phyloP scores from a whole-genome alignment of 805 yeast species.

The Saccharomycopsis capsularis region DNA sequence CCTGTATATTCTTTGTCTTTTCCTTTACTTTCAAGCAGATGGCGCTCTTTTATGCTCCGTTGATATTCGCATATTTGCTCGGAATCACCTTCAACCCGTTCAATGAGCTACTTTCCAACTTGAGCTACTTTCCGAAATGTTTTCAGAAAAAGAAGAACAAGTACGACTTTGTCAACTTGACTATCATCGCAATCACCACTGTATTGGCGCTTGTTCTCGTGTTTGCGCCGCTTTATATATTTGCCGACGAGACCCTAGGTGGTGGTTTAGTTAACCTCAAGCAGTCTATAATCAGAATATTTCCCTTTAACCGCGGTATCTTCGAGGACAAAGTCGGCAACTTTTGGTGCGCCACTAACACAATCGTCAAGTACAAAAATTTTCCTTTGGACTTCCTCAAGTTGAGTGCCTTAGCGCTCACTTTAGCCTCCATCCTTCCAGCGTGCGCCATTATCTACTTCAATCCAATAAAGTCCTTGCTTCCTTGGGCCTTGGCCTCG shows the following conservation, averaged over 20 bases:
- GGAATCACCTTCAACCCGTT: slow-evolving; percentile 22
- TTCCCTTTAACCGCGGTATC: slow-evolving; percentile 88
- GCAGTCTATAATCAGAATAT: slow-evolving; percentile 65
- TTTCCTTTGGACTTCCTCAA: slow-evolving; percentile 57
- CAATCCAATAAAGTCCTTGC: slow-evolving; percentile 38
- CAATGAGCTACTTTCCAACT: slow-evolving; percentile 13
- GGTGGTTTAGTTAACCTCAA: slow-evolving; percentile 26
- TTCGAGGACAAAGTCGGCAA: slow-evolving; percentile 98
- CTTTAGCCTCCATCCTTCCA: slow-evolving; percentile 50
- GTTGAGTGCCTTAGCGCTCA: slow-evolving; percentile 44
- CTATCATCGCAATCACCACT: slow-evolving; percentile 60
- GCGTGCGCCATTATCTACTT: slow-evolving; percentile 44
- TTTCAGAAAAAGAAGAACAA: not conserved
- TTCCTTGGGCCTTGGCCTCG: slow-evolving; percentile 71
- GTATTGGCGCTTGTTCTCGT: slow-evolving; percentile 42
- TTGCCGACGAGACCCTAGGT: slow-evolving; percentile 35
- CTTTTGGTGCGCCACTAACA: slow-evolving; percentile 93
- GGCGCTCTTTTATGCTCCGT: slow-evolving; percentile 90
- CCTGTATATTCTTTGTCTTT: slow-evolving; percentile 69
- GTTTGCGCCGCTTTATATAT: slow-evolving; percentile 53
- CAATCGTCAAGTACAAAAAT: slow-evolving; percentile 60
- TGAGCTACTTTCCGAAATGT: not conserved
- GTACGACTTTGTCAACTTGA: slow-evolving; percentile 50
- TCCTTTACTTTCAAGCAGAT: slow-evolving; percentile 88
- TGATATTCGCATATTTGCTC: slow-evolving; percentile 73